Base-by-base conservation (phyloP, 179 eudicot genomes). In the Corrigiola litoralis region DNA sequence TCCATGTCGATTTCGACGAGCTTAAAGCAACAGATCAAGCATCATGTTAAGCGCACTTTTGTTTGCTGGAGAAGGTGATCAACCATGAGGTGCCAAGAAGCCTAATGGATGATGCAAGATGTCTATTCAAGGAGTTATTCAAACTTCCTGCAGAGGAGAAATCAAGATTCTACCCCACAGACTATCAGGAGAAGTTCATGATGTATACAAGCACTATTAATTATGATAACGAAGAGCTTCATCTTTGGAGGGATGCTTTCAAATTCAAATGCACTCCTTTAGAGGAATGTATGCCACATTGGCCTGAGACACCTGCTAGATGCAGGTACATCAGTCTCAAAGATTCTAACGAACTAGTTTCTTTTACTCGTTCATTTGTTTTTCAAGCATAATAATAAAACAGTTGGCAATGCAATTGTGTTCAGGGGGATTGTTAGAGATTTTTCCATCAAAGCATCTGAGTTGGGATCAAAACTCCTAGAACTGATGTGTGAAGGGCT, bases 261-360 rank as follows among this genome's bases (percentile, higher is more conserved):
- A 69, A 41, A 18, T 71, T 68, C 52, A 37, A 49, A 63, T 75
- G 80, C 46, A 37, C 64, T 34, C 80, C 78, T 40, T 14, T 69
- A 4, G 77, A 75, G 11, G 73, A 81, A 52, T 57, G 72, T 61
- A 20, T 65, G 16, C 69, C 68, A 50, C 32, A 25, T 31, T 81
- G 78, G 85, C 82, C 85, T 17, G 69, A 73, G n/a, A 78, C 72
- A 54, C 82, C 81, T 6, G 18, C 62, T 27, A 72, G 70, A 67
- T 80, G 71, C 42, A 67, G 75, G 84, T 80, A 24, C n/a, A 28
- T 11, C n/a, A n/a, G 55, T 1, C 9, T 9, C 10, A 45, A 45
- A 50, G n/a, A 1, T 1, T 2, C 29, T 13, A 13, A 28, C 16
- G 2, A 12, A 12, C 37, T 11, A n/a, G n/a, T n/a, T n/a, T n/a